phyloP scores from a whole-genome alignment of 768 basidiomycete genomes.

The Psilocybe azurescens region DNA sequence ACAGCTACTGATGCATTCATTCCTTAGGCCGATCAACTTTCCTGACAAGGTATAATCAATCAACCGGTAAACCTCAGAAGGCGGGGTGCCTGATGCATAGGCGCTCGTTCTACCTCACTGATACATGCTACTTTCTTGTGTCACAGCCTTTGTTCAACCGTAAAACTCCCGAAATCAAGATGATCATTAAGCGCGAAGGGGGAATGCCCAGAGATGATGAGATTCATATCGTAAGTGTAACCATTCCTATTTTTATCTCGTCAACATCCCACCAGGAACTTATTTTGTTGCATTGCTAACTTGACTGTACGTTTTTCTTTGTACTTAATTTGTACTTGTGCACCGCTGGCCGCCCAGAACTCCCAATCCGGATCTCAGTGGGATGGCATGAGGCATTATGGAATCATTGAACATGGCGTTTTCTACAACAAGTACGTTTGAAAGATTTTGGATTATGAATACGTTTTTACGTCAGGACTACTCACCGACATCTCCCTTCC shows the following conservation, averaged over 20 bases:
- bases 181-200: constrained; percentile 30
- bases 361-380: constrained; percentile 76
- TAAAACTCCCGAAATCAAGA: constrained; percentile 55
- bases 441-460: background rate
- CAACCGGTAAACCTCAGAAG: no score
- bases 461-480: no score
- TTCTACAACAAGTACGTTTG: constrained; percentile 65
- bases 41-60: constrained; percentile 54
- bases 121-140: background rate
- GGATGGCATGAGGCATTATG: constrained; percentile 70
- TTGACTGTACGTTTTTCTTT: background rate
- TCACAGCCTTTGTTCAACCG: constrained; percentile 61
- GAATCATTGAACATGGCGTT: constrained; percentile 53
- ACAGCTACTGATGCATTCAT: background rate
- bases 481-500: background rate
- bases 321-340: background rate
- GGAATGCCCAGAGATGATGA: constrained; percentile 52
- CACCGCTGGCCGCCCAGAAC: constrained; percentile 46
- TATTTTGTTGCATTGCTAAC: background rate
- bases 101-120: background rate
- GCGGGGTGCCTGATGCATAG: no score
- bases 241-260: background rate
- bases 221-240: constrained; percentile 55
- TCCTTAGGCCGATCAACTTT: constrained; percentile 66
- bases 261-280: background rate